Evolutionary conservation across 2,329 filamentous ascomycete genomes (phyloP).

Genomic region (Colletotrichum liaoningense): DNA sequence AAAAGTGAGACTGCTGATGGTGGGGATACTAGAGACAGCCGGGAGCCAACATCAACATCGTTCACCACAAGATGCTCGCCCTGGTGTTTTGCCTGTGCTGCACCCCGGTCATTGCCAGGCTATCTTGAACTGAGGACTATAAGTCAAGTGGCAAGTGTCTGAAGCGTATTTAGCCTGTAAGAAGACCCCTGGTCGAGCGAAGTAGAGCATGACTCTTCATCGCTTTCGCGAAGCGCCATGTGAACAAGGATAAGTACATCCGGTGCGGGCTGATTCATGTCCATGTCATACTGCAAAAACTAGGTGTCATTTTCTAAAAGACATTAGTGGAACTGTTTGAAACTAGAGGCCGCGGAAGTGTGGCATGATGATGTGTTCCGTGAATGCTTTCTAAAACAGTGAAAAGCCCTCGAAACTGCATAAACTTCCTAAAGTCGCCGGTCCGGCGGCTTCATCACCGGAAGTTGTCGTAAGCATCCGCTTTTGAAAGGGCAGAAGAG

Average conservation of each 20-base stretch:
- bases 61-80: too few species aligned
- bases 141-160: background rate
- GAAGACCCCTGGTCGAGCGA: background rate
- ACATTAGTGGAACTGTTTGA: background rate
- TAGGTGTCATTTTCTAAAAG: rapidly evolving
- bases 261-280: background rate
- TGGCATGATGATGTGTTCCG: background rate
- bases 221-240: background rate
- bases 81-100: too few species aligned
- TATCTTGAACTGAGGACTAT: too few species aligned
- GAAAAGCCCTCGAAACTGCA: background rate
- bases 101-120: too few species aligned
- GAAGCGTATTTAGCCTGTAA: background rate
- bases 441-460: background rate
- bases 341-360: background rate
- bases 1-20: too few species aligned
- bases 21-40: too few species aligned
- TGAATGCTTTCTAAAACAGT: background rate
- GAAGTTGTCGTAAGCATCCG: background rate
- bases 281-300: background rate
- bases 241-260: background rate
- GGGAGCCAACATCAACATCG: too few species aligned
- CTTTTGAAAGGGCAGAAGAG: background rate
- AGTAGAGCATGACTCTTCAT: background rate
- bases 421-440: background rate